Percentiles rank a stretch among this genome's conserved stretches.
These are phyloP conservation scores for Dalbergia oliveri DNA, from an alignment of 306 rosid genomes.

Conservation along the genomic window DNA sequence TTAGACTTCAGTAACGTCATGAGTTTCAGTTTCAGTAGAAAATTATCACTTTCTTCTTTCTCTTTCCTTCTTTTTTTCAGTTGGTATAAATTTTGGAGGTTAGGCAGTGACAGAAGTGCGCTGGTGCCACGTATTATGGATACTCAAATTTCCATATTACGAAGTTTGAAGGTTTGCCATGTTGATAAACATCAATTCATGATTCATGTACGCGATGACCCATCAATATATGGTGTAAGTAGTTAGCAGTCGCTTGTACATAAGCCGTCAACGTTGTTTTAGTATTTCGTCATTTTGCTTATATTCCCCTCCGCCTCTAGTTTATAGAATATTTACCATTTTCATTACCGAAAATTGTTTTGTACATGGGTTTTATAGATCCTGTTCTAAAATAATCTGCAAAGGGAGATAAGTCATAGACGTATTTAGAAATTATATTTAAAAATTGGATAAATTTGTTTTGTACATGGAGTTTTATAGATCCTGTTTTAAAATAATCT, in stretches of 20 bases:
- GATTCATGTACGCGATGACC: constrained; percentile 33
- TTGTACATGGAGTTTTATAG: too few relatives aligned
- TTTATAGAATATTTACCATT: constrained; percentile 12
- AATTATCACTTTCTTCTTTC: not conserved
- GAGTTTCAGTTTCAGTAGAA: not conserved
- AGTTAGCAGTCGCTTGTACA: constrained; percentile 34
- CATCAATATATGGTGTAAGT: constrained; percentile 43
- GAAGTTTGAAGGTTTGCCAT: constrained; percentile 23
- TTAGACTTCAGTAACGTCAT: too few relatives aligned
- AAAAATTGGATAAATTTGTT: too few relatives aligned
- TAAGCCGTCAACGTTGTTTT: constrained; percentile 38
- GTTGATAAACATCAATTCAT: constrained; percentile 20
- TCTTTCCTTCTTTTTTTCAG: constrained; percentile 19
- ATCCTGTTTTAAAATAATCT: too few relatives aligned
- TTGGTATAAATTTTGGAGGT: constrained; percentile 23
- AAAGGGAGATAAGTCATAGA: too few relatives aligned
- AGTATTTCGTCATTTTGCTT: constrained; percentile 5
- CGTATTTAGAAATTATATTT: too few relatives aligned
- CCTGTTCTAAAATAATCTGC: too few relatives aligned
- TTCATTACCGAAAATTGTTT: too few relatives aligned
- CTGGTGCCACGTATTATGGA: constrained; percentile 14
- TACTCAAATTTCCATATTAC: constrained; percentile 26
- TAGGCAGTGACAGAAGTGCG: constrained; percentile 12
- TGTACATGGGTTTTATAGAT: too few relatives aligned
- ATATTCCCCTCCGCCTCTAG: not conserved